Evolutionary conservation across 495 filamentous ascomycete genomes (phyloP).

Genomic region (Penicillium canescens): DNA sequence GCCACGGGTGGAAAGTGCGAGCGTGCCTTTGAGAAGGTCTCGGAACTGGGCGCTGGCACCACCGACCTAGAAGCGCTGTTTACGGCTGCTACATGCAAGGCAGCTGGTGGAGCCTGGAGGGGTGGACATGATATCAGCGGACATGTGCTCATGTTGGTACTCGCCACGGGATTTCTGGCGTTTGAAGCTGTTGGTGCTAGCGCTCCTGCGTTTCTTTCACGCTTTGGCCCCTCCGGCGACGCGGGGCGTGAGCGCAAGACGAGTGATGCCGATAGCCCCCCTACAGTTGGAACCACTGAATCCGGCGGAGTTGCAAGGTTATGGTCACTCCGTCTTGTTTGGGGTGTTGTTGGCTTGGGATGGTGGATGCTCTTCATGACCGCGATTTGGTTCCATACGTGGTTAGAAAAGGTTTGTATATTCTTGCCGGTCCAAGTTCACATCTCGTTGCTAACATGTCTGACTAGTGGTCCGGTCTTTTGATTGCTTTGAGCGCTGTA

Average conservation of each 20-base stretch:
- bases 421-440: not conserved
- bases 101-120: slow-evolving; percentile 76
- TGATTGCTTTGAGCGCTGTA: slow-evolving; percentile 66
- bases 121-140: slow-evolving; percentile 94
- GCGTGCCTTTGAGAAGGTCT: slow-evolving; percentile 29
- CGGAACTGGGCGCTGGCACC: slow-evolving; percentile 15
- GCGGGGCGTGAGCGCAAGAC: slow-evolving; percentile 53
- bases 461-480: slow-evolving; percentile 66
- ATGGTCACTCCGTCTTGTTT: slow-evolving; percentile 52
- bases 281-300: not conserved
- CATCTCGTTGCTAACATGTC: slow-evolving; percentile 21
- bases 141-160: slow-evolving; percentile 89
- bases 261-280: slow-evolving; percentile 16
- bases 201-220: slow-evolving; percentile 36
- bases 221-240: slow-evolving; percentile 10
- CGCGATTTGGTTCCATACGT: slow-evolving; percentile 95
- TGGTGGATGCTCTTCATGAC: slow-evolving; percentile 99
- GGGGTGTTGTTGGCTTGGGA: slow-evolving; percentile 55
- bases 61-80: slow-evolving; percentile 51
- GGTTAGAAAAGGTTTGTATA: slow-evolving; percentile 84
- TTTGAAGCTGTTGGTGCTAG: slow-evolving; percentile 74
- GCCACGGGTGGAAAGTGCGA: slow-evolving; percentile 83
- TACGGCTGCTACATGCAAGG: slow-evolving; percentile 79
- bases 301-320: slow-evolving; percentile 33
- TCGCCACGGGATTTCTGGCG: slow-evolving; percentile 75